These are phyloP conservation scores for Blastomyces parvus DNA, from an alignment of 2,329 filamentous ascomycete genomes.

Conservation along the genomic window DNA sequence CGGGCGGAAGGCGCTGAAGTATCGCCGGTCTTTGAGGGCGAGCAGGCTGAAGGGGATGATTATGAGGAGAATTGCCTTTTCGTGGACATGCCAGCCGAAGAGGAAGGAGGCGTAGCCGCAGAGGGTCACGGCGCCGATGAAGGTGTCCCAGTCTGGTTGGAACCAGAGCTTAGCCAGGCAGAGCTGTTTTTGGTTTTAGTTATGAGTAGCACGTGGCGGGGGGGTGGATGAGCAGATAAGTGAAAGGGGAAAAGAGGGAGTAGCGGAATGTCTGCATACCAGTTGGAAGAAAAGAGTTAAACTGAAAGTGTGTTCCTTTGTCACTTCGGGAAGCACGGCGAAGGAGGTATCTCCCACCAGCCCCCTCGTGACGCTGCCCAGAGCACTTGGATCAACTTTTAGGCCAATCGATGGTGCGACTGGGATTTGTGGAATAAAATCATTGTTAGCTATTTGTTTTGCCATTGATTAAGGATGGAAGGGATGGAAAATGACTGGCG, in stretches of 20 bases:
- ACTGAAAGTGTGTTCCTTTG: constrained; percentile 67
- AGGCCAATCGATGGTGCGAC: constrained; percentile 76
- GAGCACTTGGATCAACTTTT: constrained; percentile 59
- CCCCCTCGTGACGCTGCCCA: constrained; percentile 84
- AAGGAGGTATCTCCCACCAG: constrained; percentile 91
- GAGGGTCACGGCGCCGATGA: constrained; percentile 79
- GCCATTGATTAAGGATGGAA: background rate
- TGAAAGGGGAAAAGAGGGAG: background rate
- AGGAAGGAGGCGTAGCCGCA: constrained; percentile 95
- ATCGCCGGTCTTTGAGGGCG: constrained; percentile 77
- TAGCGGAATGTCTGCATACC: constrained; percentile 32
- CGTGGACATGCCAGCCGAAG: constrained; percentile 97
- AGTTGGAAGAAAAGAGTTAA: constrained; percentile 75
- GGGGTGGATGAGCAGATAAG: background rate
- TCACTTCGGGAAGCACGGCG: constrained; percentile 81
- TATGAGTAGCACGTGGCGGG: constrained; percentile 9
- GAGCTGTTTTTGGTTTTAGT: constrained; percentile 37
- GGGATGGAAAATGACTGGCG: too few species aligned
- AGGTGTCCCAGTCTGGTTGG: constrained; percentile 74
- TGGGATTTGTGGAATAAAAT: constrained; percentile 25
- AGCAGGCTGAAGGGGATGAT: constrained; percentile 93
- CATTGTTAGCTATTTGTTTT: too few species aligned
- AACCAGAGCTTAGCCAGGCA: constrained; percentile 75
- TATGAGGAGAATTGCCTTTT: constrained; percentile 89
- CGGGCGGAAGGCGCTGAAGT: constrained; percentile 83